Conservation (phyloP, 2,329 filamentous ascomycete species). For the Calonectria pteridis region DNA sequence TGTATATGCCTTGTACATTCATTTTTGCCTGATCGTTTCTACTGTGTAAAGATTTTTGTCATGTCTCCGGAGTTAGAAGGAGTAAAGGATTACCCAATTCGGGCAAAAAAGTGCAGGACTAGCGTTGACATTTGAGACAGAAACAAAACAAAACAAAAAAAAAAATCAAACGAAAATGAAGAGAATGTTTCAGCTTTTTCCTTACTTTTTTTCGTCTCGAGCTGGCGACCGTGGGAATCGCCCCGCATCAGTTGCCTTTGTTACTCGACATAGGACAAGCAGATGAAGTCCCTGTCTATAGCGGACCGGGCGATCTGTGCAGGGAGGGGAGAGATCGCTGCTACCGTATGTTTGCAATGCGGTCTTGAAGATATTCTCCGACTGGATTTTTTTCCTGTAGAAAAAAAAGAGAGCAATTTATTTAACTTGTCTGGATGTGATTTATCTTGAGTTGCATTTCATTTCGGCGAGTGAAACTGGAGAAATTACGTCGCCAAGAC, state of each 20-base stretch:
- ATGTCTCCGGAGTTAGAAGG: neutral
- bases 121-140: neutral
- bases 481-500: neutral
- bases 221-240: neutral
- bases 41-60: neutral
- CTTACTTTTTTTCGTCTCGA: neutral
- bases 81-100: neutral
- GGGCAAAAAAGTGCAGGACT: neutral
- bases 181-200: too few species aligned
- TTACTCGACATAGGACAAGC: neutral
- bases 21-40: neutral
- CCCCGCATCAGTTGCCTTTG: neutral
- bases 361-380: neutral
- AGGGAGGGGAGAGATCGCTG: slow-evolving; percentile 4
- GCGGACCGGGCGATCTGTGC: slow-evolving; percentile 5
- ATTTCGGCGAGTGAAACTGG: neutral
- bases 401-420: neutral
- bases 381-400: neutral
- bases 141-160: neutral
- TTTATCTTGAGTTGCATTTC: neutral
- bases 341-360: slow-evolving; percentile 4
- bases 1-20: neutral
- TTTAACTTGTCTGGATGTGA: too few species aligned
- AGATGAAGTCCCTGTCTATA: slow-evolving; percentile 25
- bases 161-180: neutral